Percentiles rank a stretch among this genome's conserved stretches.
Evolutionary conservation across 768 basidiomycete species (phyloP).

Genomic region (Phaffia tasmanica): DNA sequence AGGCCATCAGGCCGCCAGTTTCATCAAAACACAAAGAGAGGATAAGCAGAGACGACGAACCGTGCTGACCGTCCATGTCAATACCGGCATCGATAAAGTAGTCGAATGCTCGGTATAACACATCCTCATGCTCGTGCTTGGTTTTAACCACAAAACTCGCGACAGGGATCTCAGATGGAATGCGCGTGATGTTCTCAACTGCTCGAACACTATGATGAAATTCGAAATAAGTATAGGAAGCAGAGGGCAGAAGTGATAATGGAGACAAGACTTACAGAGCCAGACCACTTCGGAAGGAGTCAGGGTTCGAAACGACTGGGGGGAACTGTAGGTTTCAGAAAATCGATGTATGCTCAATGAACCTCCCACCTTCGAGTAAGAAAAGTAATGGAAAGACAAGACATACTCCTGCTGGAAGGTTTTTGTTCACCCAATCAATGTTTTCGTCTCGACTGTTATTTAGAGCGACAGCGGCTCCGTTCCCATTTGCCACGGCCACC

Average conservation of each 20-base stretch:
- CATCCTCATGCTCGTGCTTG: constrained; percentile 24
- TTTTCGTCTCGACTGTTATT: neutral
- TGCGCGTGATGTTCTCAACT: constrained; percentile 18
- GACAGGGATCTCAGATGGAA: constrained; percentile 8
- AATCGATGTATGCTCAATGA: too few relatives aligned
- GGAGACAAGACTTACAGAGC: constrained; percentile 10
- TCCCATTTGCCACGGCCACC: neutral
- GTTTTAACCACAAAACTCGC: constrained; percentile 18
- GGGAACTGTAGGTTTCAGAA: constrained; percentile 29
- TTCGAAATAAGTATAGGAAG: neutral
- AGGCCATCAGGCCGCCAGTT: neutral
- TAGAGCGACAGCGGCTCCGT: neutral
- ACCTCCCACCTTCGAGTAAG: too few relatives aligned
- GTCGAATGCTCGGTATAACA: constrained; percentile 20
- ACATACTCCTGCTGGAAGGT: neutral
- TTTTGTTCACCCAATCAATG: constrained; percentile 9
- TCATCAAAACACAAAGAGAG: neutral
- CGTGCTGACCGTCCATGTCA: constrained; percentile 23
- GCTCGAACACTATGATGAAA: constrained; percentile 11
- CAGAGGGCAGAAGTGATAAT: neutral
- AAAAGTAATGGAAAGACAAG: too few relatives aligned
- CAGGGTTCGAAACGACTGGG: constrained; percentile 37
- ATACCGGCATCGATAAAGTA: constrained; percentile 25
- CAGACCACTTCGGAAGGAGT: constrained; percentile 20
- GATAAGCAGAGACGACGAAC: neutral